Percentiles rank a stretch among this genome's conserved stretches.
Conservation (phyloP, 2,329 filamentous ascomycete genomes). For the Xylaria arbuscula region DNA sequence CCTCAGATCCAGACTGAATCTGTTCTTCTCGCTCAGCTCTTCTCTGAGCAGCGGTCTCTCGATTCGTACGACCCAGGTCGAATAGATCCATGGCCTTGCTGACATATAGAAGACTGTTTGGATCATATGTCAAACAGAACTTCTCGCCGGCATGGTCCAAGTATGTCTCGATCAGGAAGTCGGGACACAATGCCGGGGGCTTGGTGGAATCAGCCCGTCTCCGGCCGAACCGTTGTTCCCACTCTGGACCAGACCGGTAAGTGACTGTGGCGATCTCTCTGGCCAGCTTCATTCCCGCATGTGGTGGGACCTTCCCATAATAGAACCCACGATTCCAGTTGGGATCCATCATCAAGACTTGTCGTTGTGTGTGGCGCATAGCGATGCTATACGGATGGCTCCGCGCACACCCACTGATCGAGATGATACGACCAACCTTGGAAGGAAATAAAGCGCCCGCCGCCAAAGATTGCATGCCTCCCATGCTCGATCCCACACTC, state of each 20-base stretch:
- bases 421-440: conserved; percentile 83
- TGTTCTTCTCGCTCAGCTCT: conserved; percentile 70
- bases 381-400: conserved; percentile 98
- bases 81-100: conserved; percentile 99
- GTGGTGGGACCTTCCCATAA: conserved; percentile 87
- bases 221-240: conserved; percentile 94
- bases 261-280: conserved; percentile 98
- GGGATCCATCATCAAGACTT: conserved; percentile 98
- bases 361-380: conserved; percentile 96
- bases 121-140: conserved; percentile 95
- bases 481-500: conserved; percentile 96
- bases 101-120: conserved; percentile 94
- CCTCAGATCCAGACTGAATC: conserved; percentile 60
- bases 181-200: conserved; percentile 92
- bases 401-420: conserved; percentile 91
- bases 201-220: conserved; percentile 85
- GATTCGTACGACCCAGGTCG: conserved; percentile 81
- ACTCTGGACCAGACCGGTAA: conserved; percentile 95
- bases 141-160: conserved; percentile 98
- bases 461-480: conserved; percentile 95
- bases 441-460: conserved; percentile 85
- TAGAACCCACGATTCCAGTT: conserved; percentile 97
- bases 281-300: conserved; percentile 97
- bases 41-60: conserved; percentile 70
- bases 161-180: conserved; percentile 98